phyloP scores from a whole-genome alignment of 805 yeast species.

The Isabelozyma gotoi region DNA sequence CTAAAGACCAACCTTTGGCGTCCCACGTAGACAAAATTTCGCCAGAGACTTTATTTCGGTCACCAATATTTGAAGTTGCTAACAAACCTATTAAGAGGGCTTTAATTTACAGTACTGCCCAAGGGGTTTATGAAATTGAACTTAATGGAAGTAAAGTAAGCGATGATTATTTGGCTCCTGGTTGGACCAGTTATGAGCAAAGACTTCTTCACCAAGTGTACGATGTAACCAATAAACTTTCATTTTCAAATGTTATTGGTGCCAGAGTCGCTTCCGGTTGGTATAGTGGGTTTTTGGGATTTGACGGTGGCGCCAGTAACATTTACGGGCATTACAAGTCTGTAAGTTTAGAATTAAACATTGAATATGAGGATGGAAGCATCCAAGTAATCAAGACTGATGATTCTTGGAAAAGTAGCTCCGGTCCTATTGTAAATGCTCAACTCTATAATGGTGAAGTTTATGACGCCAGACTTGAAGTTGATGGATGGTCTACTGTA shows the following conservation, averaged over 20 bases:
- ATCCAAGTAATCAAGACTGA: slow-evolving; percentile 12
- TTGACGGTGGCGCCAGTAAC: slow-evolving; percentile 16
- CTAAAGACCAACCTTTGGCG: background rate
- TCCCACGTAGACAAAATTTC: background rate
- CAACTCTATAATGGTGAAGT: slow-evolving; percentile 22
- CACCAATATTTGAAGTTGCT: background rate
- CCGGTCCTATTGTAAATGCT: slow-evolving; percentile 15
- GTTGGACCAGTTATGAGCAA: slow-evolving; percentile 21
- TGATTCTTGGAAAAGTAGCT: slow-evolving; percentile 12
- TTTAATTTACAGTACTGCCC: slow-evolving; percentile 16
- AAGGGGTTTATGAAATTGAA: slow-evolving; percentile 18
- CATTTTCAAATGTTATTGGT: background rate
- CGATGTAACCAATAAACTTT: slow-evolving; percentile 11
- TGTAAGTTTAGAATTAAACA: slow-evolving; percentile 13
- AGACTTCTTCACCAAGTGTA: slow-evolving; percentile 16
- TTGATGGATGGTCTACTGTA: slow-evolving; percentile 10
- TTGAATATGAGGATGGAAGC: slow-evolving; percentile 13
- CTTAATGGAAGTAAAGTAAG: slow-evolving; percentile 17
- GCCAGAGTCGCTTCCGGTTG: slow-evolving; percentile 20
- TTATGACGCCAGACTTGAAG: slow-evolving; percentile 17
- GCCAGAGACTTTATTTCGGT: slow-evolving; percentile 2
- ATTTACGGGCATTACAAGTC: slow-evolving; percentile 17
- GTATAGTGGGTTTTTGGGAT: slow-evolving; percentile 20
- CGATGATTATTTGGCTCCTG: slow-evolving; percentile 17
- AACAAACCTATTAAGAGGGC: background rate